Evolutionary conservation across 2,329 filamentous ascomycete species (phyloP), one percentile per base, ranked within the genome.

Genomic region (Chrysoporthe austroafricana): DNA sequence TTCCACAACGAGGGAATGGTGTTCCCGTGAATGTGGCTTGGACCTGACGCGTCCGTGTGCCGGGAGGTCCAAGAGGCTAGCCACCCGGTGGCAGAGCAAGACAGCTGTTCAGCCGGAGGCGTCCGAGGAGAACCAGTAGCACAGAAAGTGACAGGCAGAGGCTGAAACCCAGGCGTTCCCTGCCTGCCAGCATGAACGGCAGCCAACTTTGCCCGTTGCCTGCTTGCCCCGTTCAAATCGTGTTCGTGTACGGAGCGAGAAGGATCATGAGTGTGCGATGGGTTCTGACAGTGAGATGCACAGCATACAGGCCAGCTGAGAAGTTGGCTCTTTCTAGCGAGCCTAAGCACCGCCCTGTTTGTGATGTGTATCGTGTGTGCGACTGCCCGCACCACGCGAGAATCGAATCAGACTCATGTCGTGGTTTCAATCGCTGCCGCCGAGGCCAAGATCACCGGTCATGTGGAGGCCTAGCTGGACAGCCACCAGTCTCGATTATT

Each of bases 341-440:
- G 42, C 26, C n/a, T 48, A 58, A 34, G 26, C 16, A 62, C 46
- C 39, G n/a, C 42, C n/a, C 57, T 34, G 39, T 46, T 50, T 32
- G 64, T 43, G 56, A 48, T 48, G 54, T 63, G 59, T 36, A 59
- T 43, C 48, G 42, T 48, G 54, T 63, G 59, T 36, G 58, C 60
- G 46, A 52, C 48, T 57, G 43, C 62, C 54, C 65, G 56, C 62
- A 63, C 5, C 34, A 63, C 13, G 48, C 59, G 57, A 56, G 54
- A 43, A 48, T 65, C 42, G 50, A 66, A 60, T 42, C 42, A 50
- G 59, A 54, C 60, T 36, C 21, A 39, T 34, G 64, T 57, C 43
- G 39, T 59, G 50, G 44, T 39, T 34, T 52, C 62, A 68, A 68
- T 64, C 36, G 58, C 58, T 59, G 43, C 59, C 44, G n/a, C 39